Base-by-base conservation (phyloP, 805 yeast species). In the Groenewaldozyma tartarivorans region DNA sequence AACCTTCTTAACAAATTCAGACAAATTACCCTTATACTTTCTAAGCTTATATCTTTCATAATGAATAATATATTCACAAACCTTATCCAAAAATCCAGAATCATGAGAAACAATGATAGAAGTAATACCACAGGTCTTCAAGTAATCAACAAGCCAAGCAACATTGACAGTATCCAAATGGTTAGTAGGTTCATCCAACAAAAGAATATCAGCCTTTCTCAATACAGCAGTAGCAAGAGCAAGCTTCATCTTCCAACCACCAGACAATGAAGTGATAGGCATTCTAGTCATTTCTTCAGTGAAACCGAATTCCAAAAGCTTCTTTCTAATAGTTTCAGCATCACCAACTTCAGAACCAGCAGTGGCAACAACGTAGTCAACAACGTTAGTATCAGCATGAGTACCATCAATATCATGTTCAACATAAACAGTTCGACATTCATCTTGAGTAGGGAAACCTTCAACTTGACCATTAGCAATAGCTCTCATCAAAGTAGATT, bases 161-260 rank as follows among this genome's bases (percentile, higher is more conserved):
- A 92, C 98, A 74, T 92, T 92, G 62, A 88, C 96, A 61, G 96
- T 88, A 75, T 92, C 98, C 83, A 92, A 84, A 78, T 92, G 98
- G 84, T 90, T 90, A 66, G 98, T 90, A 74, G 98, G 98, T 79
- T 90, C 98, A 77, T 90, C 98, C 69, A 90, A 81, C 71, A 90
- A 77, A 70, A 90, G 77, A 66, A 90, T 92, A 67, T 87, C 88
- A 63, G 98, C 97, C 73, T 88, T 88, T 79, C 84, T 85, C 73
- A 90, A 80, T 63, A 90, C 96, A 64, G 98, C 98, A 75, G 96
- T 86, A 60, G 98, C 97, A 63, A 90, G 79, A 66, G 97, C 97
- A 69, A 90, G 80, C 75, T 92, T 92, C 98, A 90, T 90, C 81
- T 92, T 92, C 98, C 98, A 90, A 80, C 98, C 98, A 81, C 98